Percentiles rank a stretch among this genome's conserved stretches.
phyloP scores from a whole-genome alignment of 176 grass and related monocot genomes.

The Aegilops umbellulata region DNA sequence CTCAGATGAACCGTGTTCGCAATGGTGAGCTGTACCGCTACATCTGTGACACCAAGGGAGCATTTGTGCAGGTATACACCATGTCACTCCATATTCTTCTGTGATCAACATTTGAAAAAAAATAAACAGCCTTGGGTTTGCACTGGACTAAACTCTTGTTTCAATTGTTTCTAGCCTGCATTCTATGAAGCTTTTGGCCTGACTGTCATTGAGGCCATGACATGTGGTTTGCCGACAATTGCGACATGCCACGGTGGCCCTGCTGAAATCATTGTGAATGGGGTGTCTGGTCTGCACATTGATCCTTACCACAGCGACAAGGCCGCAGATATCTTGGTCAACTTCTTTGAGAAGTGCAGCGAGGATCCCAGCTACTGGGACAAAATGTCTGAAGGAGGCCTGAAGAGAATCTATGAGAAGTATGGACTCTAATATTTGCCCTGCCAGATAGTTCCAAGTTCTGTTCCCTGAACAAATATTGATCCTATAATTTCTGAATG shows the following conservation, averaged over 20 bases:
- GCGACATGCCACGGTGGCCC: constrained; percentile 90
- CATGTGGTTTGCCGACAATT: constrained; percentile 84
- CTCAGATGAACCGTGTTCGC: constrained; percentile 92
- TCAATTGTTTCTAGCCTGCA: constrained; percentile 59
- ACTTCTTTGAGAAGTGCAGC: constrained; percentile 82
- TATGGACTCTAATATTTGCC: not conserved
- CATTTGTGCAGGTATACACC: constrained; percentile 73
- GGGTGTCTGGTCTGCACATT: constrained; percentile 89
- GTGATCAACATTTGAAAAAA: not conserved
- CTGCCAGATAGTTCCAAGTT: not conserved
- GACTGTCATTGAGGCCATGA: constrained; percentile 93
- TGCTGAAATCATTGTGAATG: constrained; percentile 89
- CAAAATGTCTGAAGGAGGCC: constrained; percentile 74
- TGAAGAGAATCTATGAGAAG: constrained; percentile 96
- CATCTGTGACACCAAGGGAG: constrained; percentile 90
- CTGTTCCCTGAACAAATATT: not conserved
- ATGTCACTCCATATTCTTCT: not conserved
- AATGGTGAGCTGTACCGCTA: constrained; percentile 88
- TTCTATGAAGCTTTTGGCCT: constrained; percentile 92
- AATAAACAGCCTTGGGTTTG: not conserved
- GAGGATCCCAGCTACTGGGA: constrained; percentile 73
- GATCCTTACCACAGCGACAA: constrained; percentile 93
- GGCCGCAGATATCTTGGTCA: constrained; percentile 72
- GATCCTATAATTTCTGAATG: constrained; percentile 5
- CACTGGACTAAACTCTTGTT: constrained; percentile 3